Conservation (phyloP, 306 rosid genomes). For the Hippophae gyantsensis region DNA sequence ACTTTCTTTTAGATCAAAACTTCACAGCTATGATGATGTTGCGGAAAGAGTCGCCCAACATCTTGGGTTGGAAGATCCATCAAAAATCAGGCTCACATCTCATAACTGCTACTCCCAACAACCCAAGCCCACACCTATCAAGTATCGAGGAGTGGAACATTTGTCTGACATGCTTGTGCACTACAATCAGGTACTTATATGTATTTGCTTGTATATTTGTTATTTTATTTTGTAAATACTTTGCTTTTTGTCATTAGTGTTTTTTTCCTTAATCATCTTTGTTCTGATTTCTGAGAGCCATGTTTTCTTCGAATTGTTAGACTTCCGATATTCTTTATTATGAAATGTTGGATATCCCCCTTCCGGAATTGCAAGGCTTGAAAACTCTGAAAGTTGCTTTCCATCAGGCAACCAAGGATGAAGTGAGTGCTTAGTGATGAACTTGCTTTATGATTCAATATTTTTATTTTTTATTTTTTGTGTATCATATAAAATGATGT, state of each 20-base stretch:
- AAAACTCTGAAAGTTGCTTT: no score
- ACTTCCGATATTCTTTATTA: slow-evolving; percentile 58
- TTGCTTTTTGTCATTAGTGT: neutral
- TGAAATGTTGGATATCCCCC: no score
- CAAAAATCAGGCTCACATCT: slow-evolving; percentile 50
- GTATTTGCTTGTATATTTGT: neutral
- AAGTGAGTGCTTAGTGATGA: no score
- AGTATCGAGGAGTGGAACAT: slow-evolving; percentile 64
- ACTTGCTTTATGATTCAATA: no score
- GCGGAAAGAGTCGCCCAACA: slow-evolving; percentile 54
- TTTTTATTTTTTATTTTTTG: no score
- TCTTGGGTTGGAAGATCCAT: slow-evolving; percentile 64
- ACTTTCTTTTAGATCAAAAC: slow-evolving; percentile 42
- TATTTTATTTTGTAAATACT: slow-evolving; percentile 6
- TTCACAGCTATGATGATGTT: slow-evolving; percentile 57
- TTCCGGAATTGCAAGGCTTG: no score
- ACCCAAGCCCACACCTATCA: slow-evolving; percentile 84
- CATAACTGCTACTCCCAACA: slow-evolving; percentile 48
- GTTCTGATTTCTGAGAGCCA: slow-evolving; percentile 11
- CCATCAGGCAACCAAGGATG: no score
- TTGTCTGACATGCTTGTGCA: slow-evolving; percentile 71
- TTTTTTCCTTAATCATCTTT: neutral
- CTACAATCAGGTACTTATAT: slow-evolving; percentile 52
- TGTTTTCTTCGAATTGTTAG: slow-evolving; percentile 28
- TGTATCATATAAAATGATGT: no score